Evolutionary conservation across 2,329 filamentous ascomycete genomes (phyloP).

Genomic region (Cladosporium sp.): DNA sequence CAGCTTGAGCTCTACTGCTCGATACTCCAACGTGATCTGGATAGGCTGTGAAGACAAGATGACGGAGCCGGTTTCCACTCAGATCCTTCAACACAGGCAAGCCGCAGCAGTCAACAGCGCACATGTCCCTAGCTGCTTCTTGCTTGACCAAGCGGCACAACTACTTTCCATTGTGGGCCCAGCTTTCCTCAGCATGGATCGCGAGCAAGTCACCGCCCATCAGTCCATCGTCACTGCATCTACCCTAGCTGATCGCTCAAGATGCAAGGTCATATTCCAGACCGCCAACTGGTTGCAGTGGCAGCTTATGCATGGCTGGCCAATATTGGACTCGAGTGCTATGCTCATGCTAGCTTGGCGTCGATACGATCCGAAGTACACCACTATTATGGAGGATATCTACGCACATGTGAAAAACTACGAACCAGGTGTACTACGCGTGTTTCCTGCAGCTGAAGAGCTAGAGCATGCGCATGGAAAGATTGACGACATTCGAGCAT

Average conservation of each 20-base stretch:
- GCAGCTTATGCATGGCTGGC: background rate
- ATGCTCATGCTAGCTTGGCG: background rate
- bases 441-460: background rate
- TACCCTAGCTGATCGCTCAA: background rate
- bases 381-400: background rate
- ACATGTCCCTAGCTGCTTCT: too few species aligned
- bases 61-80: background rate
- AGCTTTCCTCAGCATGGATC: background rate
- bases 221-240: background rate
- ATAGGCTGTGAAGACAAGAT: constrained; percentile 2
- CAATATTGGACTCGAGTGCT: background rate
- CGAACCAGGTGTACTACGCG: background rate
- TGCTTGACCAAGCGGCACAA: too few species aligned
- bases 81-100: background rate
- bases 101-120: background rate
- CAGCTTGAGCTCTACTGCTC: background rate
- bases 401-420: background rate
- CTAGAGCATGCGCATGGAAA: background rate
- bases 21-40: background rate
- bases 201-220: background rate
- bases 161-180: background rate
- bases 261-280: background rate
- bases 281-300: background rate
- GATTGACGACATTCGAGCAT: background rate
- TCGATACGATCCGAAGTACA: background rate